A percentile compares a stretch with the other conserved stretches of the same genome.
phyloP scores from a whole-genome alignment of 169 alveolate species.

The Cryptosporidium ryanae region DNA sequence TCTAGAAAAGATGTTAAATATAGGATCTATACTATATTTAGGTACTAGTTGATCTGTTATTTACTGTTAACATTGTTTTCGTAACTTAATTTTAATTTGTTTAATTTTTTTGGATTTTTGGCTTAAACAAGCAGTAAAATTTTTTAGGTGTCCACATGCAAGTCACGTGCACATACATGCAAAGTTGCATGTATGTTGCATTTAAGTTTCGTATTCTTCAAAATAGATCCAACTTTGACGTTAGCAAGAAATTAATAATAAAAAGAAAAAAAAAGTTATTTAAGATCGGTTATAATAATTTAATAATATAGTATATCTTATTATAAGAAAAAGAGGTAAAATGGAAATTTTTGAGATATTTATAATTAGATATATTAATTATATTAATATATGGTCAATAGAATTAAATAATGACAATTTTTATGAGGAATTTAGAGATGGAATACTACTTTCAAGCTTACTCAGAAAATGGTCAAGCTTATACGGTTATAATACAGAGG shows the following conservation, averaged over 20 bases:
- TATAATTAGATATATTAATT: constrained; percentile 55
- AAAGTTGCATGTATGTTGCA: constrained; percentile 3
- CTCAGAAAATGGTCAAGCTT: constrained; percentile 55
- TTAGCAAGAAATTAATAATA: not conserved
- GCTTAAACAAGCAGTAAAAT: not conserved
- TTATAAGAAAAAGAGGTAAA: not conserved
- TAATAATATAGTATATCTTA: not conserved
- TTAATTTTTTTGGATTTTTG: not conserved
- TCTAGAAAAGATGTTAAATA: no score
- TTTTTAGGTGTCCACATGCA: constrained; percentile 1
- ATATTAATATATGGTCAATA: constrained; percentile 61
- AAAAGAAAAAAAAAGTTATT: constrained; percentile 7
- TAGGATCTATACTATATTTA: no score
- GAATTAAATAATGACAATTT: constrained; percentile 35
- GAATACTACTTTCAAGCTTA: constrained; percentile 25
- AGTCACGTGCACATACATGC: constrained; percentile 7
- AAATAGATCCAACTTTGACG: constrained; percentile 5
- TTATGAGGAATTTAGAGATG: constrained; percentile 63
- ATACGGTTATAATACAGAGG: constrained; percentile 67
- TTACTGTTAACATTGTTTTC: not conserved
- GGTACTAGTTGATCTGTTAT: no score
- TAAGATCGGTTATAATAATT: not conserved
- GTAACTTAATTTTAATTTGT: not conserved
- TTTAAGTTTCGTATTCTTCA: not conserved
- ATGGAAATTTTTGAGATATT: constrained; percentile 61